phyloP scores from a whole-genome alignment of 1,139 yeast genomes.

The Williopsis jadinii region DNA sequence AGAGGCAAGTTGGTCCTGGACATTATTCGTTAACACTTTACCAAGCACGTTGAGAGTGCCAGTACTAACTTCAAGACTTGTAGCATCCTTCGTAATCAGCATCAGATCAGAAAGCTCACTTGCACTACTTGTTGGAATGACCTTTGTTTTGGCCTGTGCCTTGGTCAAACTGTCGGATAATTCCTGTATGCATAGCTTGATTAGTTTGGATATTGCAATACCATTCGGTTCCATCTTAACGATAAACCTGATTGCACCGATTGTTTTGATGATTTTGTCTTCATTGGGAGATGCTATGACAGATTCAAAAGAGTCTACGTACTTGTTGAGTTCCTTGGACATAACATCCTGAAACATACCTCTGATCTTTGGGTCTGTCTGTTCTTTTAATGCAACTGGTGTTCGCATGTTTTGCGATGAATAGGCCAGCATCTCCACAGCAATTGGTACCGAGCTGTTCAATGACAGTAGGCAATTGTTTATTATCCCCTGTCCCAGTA shows the following conservation, averaged over 20 bases:
- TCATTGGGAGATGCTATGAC: conserved; percentile 24
- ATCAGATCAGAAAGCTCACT: conserved; percentile 8
- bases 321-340: conserved; percentile 13
- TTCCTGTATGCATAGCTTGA: conserved; percentile 12
- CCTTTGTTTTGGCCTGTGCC: conserved; percentile 6
- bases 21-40: conserved; percentile 13
- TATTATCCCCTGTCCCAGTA: conserved; percentile 26
- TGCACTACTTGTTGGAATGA: neutral
- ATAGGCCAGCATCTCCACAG: conserved; percentile 18
- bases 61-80: neutral
- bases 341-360: conserved; percentile 7
- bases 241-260: conserved; percentile 18
- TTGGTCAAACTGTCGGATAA: conserved; percentile 15
- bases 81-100: conserved; percentile 14
- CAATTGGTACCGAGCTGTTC: conserved; percentile 27
- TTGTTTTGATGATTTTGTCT: conserved; percentile 14
- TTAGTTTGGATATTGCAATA: conserved; percentile 11
- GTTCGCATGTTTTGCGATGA: conserved; percentile 7
- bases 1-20: conserved; percentile 16
- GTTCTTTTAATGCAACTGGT: conserved; percentile 1
- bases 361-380: conserved; percentile 3
- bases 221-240: conserved; percentile 4
- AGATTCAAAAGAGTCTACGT: conserved; percentile 17
- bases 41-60: conserved; percentile 13
- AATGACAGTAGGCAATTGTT: conserved; percentile 28